These are phyloP conservation scores for Colletotrichum scovillei DNA, from an alignment of 2,329 filamentous ascomycete species.

Conservation along the genomic window DNA sequence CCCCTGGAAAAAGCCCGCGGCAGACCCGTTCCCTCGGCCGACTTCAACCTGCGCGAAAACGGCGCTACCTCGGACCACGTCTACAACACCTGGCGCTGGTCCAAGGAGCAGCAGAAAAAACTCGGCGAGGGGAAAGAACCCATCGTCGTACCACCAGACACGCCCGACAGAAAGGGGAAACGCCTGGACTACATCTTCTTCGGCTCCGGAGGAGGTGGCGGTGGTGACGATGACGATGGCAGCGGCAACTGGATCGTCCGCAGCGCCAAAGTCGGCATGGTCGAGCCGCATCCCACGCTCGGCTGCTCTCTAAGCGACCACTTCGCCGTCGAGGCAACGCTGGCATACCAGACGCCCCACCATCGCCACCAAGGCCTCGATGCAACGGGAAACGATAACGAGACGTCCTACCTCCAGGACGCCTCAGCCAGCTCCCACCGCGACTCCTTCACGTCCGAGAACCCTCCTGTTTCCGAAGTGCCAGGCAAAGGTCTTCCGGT, in stretches of 20 bases:
- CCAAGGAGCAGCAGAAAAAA: constrained; percentile 74
- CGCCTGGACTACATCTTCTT: constrained; percentile 96
- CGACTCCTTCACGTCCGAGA: constrained; percentile 34
- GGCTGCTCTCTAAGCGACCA: constrained; percentile 93
- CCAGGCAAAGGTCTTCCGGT: constrained; percentile 36
- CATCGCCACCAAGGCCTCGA: constrained; percentile 16
- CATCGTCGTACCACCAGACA: constrained; percentile 71
- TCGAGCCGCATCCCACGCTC: constrained; percentile 81
- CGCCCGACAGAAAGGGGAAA: constrained; percentile 80
- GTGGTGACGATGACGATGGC: constrained; percentile 57
- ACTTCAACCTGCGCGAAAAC: constrained; percentile 82
- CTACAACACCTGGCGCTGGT: constrained; percentile 95
- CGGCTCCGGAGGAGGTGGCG: constrained; percentile 48
- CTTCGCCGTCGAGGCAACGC: constrained; percentile 87
- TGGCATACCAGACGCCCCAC: constrained; percentile 61
- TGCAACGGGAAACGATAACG: constrained; percentile 36
- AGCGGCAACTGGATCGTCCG: constrained; percentile 74
- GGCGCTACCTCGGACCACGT: constrained; percentile 88
- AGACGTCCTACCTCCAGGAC: constrained; percentile 53
- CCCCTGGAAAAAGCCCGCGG: constrained; percentile 74
- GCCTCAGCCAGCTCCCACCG: constrained; percentile 45
- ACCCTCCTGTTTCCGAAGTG: constrained; percentile 43
- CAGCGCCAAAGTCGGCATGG: constrained; percentile 80
- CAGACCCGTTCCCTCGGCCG: constrained; percentile 77
- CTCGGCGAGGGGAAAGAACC: constrained; percentile 72